phyloP scores from a whole-genome alignment of 2,329 filamentous ascomycete species.

The Podosphaera leucotricha region DNA sequence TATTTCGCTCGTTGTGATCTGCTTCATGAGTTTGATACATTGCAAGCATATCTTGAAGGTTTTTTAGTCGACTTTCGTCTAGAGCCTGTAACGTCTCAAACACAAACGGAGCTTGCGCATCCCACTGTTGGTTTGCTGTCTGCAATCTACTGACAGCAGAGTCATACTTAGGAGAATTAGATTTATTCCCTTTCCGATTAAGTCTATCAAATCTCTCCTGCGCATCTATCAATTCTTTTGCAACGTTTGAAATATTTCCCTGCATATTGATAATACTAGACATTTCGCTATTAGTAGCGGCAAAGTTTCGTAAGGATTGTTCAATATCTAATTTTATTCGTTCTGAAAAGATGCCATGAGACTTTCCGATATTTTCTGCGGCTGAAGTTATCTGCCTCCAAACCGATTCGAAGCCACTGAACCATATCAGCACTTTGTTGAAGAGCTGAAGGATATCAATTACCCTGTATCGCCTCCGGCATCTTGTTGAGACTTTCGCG shows the following conservation, averaged over 20 bases:
- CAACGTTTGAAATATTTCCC: conserved; percentile 55
- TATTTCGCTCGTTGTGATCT: conserved; percentile 58
- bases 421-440: conserved; percentile 7
- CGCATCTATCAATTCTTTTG: conserved; percentile 63
- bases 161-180: conserved; percentile 55
- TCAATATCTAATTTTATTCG: conserved; percentile 82
- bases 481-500: conserved; percentile 50
- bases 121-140: conserved; percentile 65
- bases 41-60: conserved; percentile 72
- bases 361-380: conserved; percentile 57
- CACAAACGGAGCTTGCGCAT: conserved; percentile 80
- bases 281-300: conserved; percentile 47
- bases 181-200: conserved; percentile 52
- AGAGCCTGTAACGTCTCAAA: conserved; percentile 81
- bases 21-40: conserved; percentile 84
- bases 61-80: conserved; percentile 74
- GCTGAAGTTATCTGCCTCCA: conserved; percentile 75
- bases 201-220: conserved; percentile 74
- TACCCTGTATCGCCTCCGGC: conserved; percentile 70
- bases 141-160: conserved; percentile 51
- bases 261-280: conserved; percentile 61
- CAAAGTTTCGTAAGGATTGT: conserved; percentile 54
- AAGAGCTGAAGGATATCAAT: conserved; percentile 14
- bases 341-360: conserved; percentile 57
- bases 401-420: conserved; percentile 67